These are phyloP conservation scores for Mercurialis annua DNA, from an alignment of 345 rosid species.

Conservation along the genomic window DNA sequence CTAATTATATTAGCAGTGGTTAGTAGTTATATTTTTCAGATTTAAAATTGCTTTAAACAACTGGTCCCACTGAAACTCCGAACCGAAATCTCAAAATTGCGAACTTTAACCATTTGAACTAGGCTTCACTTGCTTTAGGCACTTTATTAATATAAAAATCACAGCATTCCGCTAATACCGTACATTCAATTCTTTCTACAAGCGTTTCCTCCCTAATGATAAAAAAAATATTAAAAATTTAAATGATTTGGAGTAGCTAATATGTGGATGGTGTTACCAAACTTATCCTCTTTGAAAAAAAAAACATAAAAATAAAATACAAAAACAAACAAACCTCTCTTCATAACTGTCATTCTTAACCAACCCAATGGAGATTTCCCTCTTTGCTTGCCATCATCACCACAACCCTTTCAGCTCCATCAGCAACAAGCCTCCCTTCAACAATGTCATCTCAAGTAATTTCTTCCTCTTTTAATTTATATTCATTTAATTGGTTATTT, in stretches of 20 bases:
- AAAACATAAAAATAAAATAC: not conserved
- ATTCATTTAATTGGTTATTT: not conserved
- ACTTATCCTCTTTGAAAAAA: conserved; percentile 18
- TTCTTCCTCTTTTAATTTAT: not conserved
- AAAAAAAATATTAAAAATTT: too few relatives aligned
- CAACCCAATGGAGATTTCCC: conserved; percentile 40
- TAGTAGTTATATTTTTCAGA: too few relatives aligned
- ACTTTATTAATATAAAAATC: too few relatives aligned
- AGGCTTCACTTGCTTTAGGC: too few relatives aligned
- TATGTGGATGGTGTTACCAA: conserved; percentile 32
- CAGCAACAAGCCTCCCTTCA: conserved; percentile 25
- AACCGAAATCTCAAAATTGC: too few relatives aligned
- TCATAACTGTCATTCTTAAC: conserved; percentile 16
- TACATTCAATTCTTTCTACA: too few relatives aligned
- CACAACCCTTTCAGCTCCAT: conserved; percentile 26
- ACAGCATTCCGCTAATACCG: too few relatives aligned
- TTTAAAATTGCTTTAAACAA: too few relatives aligned
- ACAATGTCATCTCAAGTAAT: conserved; percentile 18
- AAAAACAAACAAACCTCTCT: not conserved
- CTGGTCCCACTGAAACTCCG: too few relatives aligned
- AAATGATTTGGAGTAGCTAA: conserved; percentile 3
- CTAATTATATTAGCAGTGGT: too few relatives aligned
- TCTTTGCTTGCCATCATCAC: conserved; percentile 37
- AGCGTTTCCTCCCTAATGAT: too few relatives aligned
- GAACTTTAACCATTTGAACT: too few relatives aligned